Percentiles rank a stretch among this genome's conserved stretches.
phyloP scores from a whole-genome alignment of 2,329 filamentous ascomycete genomes.

The Verticillium tricorpus region DNA sequence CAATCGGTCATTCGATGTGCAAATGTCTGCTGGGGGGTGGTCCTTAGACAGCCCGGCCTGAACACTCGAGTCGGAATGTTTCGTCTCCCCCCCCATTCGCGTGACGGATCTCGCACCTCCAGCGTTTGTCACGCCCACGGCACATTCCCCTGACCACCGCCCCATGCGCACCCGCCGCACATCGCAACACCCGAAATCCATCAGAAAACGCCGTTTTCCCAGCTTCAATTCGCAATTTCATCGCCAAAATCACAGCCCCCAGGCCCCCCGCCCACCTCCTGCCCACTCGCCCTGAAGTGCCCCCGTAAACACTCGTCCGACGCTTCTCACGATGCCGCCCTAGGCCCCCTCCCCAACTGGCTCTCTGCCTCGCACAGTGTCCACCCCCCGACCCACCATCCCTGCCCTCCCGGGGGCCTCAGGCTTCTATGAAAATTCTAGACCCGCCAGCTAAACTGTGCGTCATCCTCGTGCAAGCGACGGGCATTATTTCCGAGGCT shows the following conservation, averaged over 20 bases:
- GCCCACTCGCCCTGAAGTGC: neutral
- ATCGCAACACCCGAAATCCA: neutral
- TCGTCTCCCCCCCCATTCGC: neutral
- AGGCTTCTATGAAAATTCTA: neutral
- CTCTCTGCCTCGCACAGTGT: neutral
- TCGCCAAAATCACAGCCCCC: neutral
- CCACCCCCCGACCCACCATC: neutral
- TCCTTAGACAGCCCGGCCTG: too few relatives aligned
- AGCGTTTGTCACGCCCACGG: neutral
- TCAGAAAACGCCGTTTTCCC: neutral
- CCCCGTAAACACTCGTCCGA: neutral
- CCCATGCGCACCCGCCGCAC: neutral
- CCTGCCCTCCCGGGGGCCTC: neutral
- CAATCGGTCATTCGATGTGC: too few relatives aligned
- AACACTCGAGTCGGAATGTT: neutral
- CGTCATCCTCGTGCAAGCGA: neutral
- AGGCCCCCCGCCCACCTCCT: neutral
- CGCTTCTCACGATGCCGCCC: neutral
- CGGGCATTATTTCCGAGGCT: neutral
- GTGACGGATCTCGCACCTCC: neutral
- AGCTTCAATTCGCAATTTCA: neutral
- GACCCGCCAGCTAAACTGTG: neutral
- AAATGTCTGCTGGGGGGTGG: too few relatives aligned
- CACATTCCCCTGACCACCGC: neutral
- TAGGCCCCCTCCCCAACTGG: neutral